A percentile compares a stretch with the other conserved stretches of the same genome.
Evolutionary conservation across 208 protist species (phyloP).

Genomic region (Acanthamoeba lenticulata): DNA sequence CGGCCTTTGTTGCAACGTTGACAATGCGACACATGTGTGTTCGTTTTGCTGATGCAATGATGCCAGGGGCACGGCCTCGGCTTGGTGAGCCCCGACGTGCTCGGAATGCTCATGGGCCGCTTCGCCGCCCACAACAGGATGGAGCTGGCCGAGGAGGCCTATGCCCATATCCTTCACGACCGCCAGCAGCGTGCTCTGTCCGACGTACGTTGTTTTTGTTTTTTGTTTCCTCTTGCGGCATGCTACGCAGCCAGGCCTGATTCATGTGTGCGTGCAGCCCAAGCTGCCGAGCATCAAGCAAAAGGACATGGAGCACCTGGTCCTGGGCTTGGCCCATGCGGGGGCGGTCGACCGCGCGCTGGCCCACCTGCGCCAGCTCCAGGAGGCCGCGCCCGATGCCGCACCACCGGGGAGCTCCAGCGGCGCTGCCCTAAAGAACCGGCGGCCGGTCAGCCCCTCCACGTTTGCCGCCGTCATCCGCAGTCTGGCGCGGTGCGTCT

Average conservation of each 20-base stretch:
- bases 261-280: no score
- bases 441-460: not conserved
- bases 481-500: not conserved
- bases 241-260: no score
- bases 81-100: not conserved
- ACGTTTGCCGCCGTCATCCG: not conserved
- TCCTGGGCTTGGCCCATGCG: not conserved
- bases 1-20: not conserved
- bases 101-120: not conserved
- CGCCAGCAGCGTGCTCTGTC: not conserved
- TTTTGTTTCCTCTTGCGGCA: not conserved
- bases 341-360: not conserved
- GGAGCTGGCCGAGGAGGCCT: not conserved
- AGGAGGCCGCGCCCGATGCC: not conserved
- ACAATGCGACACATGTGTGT: not conserved
- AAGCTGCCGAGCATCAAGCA: not conserved
- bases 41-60: not conserved
- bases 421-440: not conserved
- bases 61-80: not conserved
- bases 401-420: not conserved
- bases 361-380: not conserved
- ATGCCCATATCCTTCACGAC: not conserved
- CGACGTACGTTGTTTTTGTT: not conserved
- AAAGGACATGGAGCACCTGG: constrained; percentile 5
- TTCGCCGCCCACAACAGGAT: constrained; percentile 23